Percentiles rank a stretch among this genome's conserved stretches.
Conservation (phyloP, 768 basidiomycete species). For the Termitomyces sp. region DNA sequence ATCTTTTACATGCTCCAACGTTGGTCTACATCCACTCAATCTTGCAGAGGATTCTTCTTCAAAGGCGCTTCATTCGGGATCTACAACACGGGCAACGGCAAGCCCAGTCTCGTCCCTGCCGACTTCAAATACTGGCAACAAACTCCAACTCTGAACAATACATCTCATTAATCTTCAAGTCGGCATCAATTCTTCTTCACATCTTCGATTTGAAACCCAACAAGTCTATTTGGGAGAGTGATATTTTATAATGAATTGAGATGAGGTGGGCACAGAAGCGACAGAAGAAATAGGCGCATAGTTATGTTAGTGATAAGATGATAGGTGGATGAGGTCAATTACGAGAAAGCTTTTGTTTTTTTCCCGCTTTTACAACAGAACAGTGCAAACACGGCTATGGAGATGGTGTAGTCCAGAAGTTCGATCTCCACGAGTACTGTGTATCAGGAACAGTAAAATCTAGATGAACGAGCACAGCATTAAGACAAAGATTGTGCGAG, state of each 20-base stretch:
- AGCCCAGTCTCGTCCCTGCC: conserved; percentile 32
- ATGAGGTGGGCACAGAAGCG: conserved; percentile 8
- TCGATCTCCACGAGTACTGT: background rate
- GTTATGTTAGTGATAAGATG: conserved; percentile 3
- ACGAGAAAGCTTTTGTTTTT: conserved; percentile 2
- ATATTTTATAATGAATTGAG: conserved; percentile 7
- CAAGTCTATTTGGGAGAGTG: background rate
- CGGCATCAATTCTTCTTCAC: background rate
- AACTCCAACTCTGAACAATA: conserved; percentile 11
- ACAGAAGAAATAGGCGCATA: conserved; percentile 4
- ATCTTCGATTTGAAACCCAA: background rate
- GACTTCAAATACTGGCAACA: conserved; percentile 40
- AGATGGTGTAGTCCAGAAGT: background rate
- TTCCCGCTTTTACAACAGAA: background rate
- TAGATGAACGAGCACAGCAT: background rate
- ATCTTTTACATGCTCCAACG: background rate
- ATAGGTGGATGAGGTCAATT: background rate
- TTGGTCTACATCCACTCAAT: background rate
- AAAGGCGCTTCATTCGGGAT: conserved; percentile 36
- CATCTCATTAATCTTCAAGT: background rate
- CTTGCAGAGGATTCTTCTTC: conserved; percentile 34
- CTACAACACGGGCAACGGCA: conserved; percentile 39
- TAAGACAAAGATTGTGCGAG: conserved; percentile 32
- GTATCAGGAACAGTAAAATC: background rate
- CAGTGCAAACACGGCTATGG: background rate